These are phyloP conservation scores for Cicer yamashitae DNA, from an alignment of 306 rosid genomes.

Conservation along the genomic window DNA sequence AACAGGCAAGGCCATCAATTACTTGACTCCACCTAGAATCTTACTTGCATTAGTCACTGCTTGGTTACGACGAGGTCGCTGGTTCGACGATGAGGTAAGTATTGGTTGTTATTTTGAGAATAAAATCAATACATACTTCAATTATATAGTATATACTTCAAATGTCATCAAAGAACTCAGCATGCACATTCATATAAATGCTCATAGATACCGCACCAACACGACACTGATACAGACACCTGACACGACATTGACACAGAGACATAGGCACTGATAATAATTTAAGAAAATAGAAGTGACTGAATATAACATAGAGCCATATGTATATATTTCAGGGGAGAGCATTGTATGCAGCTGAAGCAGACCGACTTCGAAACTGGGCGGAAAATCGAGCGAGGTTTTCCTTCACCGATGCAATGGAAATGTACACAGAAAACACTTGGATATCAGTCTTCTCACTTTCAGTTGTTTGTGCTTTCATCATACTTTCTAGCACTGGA, in stretches of 20 bases:
- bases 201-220: not conserved
- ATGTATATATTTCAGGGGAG: constrained; percentile 64
- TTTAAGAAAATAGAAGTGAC: not conserved
- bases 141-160: not conserved
- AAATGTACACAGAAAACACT: constrained; percentile 91
- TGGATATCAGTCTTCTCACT: constrained; percentile 95
- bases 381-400: constrained; percentile 86
- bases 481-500: constrained; percentile 84
- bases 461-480: constrained; percentile 92
- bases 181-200: not conserved
- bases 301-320: constrained; percentile 18
- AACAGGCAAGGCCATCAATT: constrained; percentile 81
- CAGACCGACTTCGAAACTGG: constrained; percentile 92
- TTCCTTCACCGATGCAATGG: constrained; percentile 92
- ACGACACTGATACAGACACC: not conserved
- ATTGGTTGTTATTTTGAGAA: not conserved
- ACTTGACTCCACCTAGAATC: constrained; percentile 96
- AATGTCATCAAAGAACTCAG: not conserved
- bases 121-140: not conserved
- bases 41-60: constrained; percentile 89
- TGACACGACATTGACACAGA: no score
- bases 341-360: constrained; percentile 91
- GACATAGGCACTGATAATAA: not conserved
- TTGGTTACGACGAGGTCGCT: constrained; percentile 90
- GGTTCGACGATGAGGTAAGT: constrained; percentile 98